A percentile compares a stretch with the other conserved stretches of the same genome.
Conservation (phyloP, 2,329 filamentous ascomycete genomes). For the Neopestalotiopsis sp. region DNA sequence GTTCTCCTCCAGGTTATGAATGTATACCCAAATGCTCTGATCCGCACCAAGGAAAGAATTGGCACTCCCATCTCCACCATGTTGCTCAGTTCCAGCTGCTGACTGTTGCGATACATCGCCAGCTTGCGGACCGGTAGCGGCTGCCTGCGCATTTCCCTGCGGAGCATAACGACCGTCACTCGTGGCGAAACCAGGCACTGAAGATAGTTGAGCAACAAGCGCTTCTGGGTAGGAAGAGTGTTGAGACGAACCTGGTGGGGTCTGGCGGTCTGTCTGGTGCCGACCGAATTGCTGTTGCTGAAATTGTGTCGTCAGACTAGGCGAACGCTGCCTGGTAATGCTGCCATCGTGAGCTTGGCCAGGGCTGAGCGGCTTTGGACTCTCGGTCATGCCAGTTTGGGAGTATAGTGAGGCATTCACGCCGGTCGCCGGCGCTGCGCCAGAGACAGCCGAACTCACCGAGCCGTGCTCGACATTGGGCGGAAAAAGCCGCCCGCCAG, state of each 20-base stretch:
- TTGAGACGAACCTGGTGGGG: conserved; percentile 56
- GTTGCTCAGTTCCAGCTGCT: conserved; percentile 57
- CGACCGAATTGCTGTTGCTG: conserved; percentile 68
- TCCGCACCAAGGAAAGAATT: conserved; percentile 69
- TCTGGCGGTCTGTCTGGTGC: conserved; percentile 59
- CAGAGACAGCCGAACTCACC: conserved; percentile 58
- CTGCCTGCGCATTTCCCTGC: conserved; percentile 22
- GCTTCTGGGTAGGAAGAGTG: conserved; percentile 30
- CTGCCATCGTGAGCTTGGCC: conserved; percentile 58
- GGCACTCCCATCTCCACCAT: conserved; percentile 62
- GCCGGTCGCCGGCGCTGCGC: conserved; percentile 52
- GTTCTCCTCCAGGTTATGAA: conserved; percentile 71
- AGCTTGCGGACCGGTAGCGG: conserved; percentile 30
- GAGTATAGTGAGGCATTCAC: conserved; percentile 67
- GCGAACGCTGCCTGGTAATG: conserved; percentile 64
- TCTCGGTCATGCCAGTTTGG: conserved; percentile 80
- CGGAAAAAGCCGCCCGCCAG: conserved; percentile 63
- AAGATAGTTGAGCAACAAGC: conserved; percentile 31
- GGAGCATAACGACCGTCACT: conserved; percentile 36
- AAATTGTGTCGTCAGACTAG: conserved; percentile 68
- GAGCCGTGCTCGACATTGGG: conserved; percentile 63
- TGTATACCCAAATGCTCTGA: conserved; percentile 72
- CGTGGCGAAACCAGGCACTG: conserved; percentile 35
- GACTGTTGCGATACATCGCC: conserved; percentile 33
- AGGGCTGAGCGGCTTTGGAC: conserved; percentile 79